Percentiles rank a stretch among this genome's conserved stretches.
These are phyloP conservation scores for Aphanomyces invadans DNA, from an alignment of 352 stramenopile genomes.

Conservation along the genomic window DNA sequence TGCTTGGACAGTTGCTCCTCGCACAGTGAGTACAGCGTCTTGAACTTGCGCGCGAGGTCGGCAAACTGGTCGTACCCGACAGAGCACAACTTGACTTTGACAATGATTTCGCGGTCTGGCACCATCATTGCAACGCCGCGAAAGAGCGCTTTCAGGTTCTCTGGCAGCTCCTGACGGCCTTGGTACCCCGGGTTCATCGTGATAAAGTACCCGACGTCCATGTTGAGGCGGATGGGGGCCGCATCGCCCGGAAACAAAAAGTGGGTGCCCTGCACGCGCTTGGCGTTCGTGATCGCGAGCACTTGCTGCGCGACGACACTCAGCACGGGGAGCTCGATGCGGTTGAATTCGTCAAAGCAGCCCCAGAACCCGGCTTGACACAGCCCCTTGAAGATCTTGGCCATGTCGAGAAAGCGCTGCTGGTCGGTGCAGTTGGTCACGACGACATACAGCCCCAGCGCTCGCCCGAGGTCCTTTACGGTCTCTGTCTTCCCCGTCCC, in stretches of 20 bases:
- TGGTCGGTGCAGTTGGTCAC: constrained; percentile 92
- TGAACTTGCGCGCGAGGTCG: constrained; percentile 93
- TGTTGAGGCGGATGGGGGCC: constrained; percentile 45
- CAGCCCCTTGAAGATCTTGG: constrained; percentile 89
- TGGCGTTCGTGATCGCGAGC: constrained; percentile 74
- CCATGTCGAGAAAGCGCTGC: constrained; percentile 87
- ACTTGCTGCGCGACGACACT: constrained; percentile 91
- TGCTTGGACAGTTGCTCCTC: constrained; percentile 92
- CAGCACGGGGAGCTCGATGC: constrained; percentile 88
- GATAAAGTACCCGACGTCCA: constrained; percentile 79
- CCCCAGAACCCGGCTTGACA: constrained; percentile 88
- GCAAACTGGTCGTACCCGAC: constrained; percentile 88
- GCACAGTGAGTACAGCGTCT: constrained; percentile 91
- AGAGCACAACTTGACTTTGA: constrained; percentile 89
- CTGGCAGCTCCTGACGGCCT: constrained; percentile 84
- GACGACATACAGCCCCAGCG: constrained; percentile 86
- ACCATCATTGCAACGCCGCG: constrained; percentile 95
- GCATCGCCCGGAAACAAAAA: constrained; percentile 67
- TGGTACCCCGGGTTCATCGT: constrained; percentile 94
- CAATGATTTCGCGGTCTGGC: constrained; percentile 95
- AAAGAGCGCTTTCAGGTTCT: constrained; percentile 91
- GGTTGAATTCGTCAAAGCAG: constrained; percentile 92
- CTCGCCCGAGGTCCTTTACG: constrained; percentile 86
- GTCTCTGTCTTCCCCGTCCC: constrained; percentile 90
- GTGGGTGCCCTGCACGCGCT: constrained; percentile 38